A percentile compares a stretch with the other conserved stretches of the same genome.
These are phyloP conservation scores for Clarireedia paspali DNA, from an alignment of 2,329 filamentous ascomycete genomes.

Conservation along the genomic window DNA sequence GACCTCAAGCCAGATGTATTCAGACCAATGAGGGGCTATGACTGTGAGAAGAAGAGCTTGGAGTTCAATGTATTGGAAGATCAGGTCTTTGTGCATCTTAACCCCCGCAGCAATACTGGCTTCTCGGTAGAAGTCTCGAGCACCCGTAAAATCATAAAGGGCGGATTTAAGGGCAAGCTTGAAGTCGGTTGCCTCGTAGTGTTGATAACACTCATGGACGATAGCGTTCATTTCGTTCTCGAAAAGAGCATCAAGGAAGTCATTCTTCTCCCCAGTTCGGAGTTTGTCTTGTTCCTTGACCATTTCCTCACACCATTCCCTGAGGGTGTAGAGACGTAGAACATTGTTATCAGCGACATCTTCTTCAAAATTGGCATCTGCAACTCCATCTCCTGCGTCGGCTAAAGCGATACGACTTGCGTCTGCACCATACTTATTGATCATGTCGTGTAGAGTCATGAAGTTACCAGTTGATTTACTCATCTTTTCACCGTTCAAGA, in stretches of 20 bases:
- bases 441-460: conserved; percentile 77
- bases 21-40: conserved; percentile 87
- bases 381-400: conserved; percentile 88
- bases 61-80: conserved; percentile 75
- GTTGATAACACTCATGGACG: conserved; percentile 67
- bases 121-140: conserved; percentile 87
- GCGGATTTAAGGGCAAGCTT: conserved; percentile 79
- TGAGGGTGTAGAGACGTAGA: conserved; percentile 70
- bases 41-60: conserved; percentile 77
- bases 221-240: conserved; percentile 86
- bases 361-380: conserved; percentile 97
- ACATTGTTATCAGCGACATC: conserved; percentile 88
- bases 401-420: conserved; percentile 86
- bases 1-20: conserved; percentile 90
- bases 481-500: conserved; percentile 98
- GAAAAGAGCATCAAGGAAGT: conserved; percentile 83
- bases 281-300: conserved; percentile 62
- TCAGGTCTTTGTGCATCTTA: conserved; percentile 77
- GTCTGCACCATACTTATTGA: conserved; percentile 90
- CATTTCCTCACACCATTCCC: conserved; percentile 89
- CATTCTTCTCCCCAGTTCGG: conserved; percentile 65
- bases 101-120: conserved; percentile 67
- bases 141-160: conserved; percentile 84
- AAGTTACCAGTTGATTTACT: conserved; percentile 97
- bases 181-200: conserved; percentile 76